Conservation (phyloP, 495 filamentous ascomycete species). For the Aspergillus bertholletiae region DNA sequence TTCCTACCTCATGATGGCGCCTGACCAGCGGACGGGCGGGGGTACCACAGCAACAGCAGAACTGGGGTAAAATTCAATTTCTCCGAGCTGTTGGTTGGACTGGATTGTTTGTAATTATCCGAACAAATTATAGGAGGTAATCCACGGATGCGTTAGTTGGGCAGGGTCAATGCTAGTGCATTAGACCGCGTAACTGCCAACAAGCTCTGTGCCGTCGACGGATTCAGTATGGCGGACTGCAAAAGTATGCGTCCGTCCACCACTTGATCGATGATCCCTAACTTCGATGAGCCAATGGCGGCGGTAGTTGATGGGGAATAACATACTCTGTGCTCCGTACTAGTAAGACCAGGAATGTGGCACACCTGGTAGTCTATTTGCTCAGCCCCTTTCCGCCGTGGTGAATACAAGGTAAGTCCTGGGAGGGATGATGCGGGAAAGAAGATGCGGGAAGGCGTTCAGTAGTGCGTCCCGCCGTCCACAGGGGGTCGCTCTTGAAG, state of each 20-base stretch:
- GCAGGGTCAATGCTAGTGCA: neutral
- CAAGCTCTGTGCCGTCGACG: neutral
- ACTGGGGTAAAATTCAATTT: conserved; percentile 6
- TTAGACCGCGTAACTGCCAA: conserved; percentile 2
- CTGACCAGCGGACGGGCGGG: conserved; percentile 11
- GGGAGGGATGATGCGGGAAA: neutral
- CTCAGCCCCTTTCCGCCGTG: too few relatives aligned
- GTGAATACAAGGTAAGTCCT: too few relatives aligned
- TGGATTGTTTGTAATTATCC: conserved; percentile 14
- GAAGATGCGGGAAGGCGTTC: neutral
- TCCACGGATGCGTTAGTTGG: conserved; percentile 2
- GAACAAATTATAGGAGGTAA: conserved; percentile 12
- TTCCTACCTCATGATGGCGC: conserved; percentile 20
- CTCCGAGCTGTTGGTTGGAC: neutral
- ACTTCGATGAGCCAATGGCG: too few relatives aligned
- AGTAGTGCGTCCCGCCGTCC: neutral
- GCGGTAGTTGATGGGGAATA: too few relatives aligned
- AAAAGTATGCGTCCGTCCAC: neutral
- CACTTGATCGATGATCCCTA: neutral
- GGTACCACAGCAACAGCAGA: conserved; percentile 10
- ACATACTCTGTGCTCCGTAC: too few relatives aligned
- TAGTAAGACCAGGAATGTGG: too few relatives aligned
- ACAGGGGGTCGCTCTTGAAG: neutral
- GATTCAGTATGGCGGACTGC: neutral
- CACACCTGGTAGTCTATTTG: too few relatives aligned